Base-by-base conservation (phyloP, 768 basidiomycete genomes). In the Lactarius evosmus region DNA sequence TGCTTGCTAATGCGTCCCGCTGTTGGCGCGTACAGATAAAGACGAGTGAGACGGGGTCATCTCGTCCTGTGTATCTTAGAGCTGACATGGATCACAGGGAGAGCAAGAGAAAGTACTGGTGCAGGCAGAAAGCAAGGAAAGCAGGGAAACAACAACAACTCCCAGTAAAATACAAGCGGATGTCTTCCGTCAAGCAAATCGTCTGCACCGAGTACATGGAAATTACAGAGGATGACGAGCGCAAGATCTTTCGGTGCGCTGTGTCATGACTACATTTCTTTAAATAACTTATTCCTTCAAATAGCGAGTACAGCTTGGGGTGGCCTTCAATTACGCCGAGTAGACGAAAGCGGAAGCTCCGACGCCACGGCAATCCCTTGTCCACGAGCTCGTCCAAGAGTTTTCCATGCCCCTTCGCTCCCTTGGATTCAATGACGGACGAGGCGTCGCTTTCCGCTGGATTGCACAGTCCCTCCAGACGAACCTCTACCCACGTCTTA, bases 381-480 rank as follows among this genome's bases (percentile, higher is more conserved):
- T 72, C 8, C 65, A 63, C 4, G 56, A 64, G 0, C 38, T 69
- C 8, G 56, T 71, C 12, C 63, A 68, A 6, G 69, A 60, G 12
- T 70, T 67, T 56, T 46, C 66, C 0, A 46, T 56, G 34, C 19
- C 34, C 44, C 38, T 56, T 0, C 74, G 74, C 0, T 67, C 72
- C 0, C 74, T 84, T 9, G 80, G 83, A 27, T 84, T 83, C 80
- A 82, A 83, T 19, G 72, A 71, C 34, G 71, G 73, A 0, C 78
- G 79, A 2, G 86, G 84, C 0, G 76, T 75, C 11, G 85, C 86
- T 67, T 88, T 84, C 69, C 80, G 85, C 7, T 81, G 81, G 65
- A 72, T 87, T 27, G 76, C 84, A 0, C 83, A 85, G 36, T 76
- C 83, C 0, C 72, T 87, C 4, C 82, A 78, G 55, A 72, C 75